Evolutionary conservation across 2,329 filamentous ascomycete species (phyloP), one percentile per base, ranked within the genome.

Genomic region (Aspergillus ustus): DNA sequence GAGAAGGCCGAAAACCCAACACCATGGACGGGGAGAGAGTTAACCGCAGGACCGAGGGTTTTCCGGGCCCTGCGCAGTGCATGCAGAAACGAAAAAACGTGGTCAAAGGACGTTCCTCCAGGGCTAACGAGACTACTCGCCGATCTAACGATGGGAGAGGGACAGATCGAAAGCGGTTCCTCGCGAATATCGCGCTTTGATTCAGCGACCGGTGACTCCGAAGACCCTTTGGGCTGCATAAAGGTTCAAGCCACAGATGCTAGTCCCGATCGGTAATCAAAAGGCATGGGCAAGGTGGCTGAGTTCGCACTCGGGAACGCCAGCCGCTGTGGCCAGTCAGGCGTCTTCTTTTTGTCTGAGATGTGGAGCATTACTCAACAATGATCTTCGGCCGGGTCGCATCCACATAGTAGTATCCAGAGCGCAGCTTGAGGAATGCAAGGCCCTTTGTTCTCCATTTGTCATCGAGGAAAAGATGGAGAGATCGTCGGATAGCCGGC

Each of bases 341-440:
- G 20, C n/a, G 19, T 8, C 19, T 19, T 7, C 20, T 13, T 28
- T 40, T 22, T 49, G n/a, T n/a, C 19, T 25, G 15, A 13, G 40
- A 2, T 49, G 53, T 56, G 53, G 53, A 49, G 53, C 28, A 20
- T 48, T 48, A 48, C 17, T 44, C 40, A 56, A 53, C 52, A 48
- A 34, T 50, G 60, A 60, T 60, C 57, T 60, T 55, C 51, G 51
- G 40, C 52, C 22, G 46, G 29, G 50, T 25, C 31, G 15, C 56
- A 53, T 51, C 31, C 40, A 43, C 52, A 17, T 2, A n/a, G 13
- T 25, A 15, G 13, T 25, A 15, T 48, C 20, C 15, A 25, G 34
- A 59, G 43, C 29, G 17, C 28, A 43, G 48, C 51, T 56, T 45
- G 9, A 31, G 53, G 31, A 49, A 40, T 53, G 44, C 53, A 56